Conservation (phyloP, 2,329 filamentous ascomycete species). For the Chlorencoelia australis region DNA sequence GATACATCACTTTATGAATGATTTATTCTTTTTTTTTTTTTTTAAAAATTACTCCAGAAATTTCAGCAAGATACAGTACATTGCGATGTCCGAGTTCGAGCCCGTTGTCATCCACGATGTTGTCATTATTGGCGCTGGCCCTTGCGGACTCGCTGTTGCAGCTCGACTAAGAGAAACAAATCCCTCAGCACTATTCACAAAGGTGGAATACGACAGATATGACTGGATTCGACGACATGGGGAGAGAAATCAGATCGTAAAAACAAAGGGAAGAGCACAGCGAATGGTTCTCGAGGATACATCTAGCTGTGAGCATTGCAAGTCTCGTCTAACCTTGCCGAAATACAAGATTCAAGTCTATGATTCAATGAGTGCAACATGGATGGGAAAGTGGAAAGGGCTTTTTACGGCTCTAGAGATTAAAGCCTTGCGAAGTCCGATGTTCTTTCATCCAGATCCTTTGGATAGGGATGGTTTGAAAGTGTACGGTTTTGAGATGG, state of each 20-base stretch:
- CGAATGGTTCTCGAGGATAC: not conserved
- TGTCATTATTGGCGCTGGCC: constrained; percentile 51
- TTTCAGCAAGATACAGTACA: too few species aligned
- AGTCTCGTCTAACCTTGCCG: constrained; percentile 21
- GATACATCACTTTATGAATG: too few species aligned
- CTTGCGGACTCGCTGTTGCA: constrained; percentile 62
- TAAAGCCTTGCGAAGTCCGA: constrained; percentile 59
- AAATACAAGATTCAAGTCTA: constrained; percentile 46
- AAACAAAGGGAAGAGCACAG: not conserved
- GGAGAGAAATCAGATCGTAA: not conserved
- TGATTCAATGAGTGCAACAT: constrained; percentile 50
- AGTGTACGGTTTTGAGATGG: constrained; percentile 52
- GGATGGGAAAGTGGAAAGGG: constrained; percentile 60
- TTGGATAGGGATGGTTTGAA: constrained; percentile 62
- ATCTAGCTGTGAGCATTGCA: too few species aligned
- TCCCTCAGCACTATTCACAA: constrained; percentile 68
- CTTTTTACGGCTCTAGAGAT: constrained; percentile 61
- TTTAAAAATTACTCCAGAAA: too few species aligned
- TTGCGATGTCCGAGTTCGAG: too few species aligned
- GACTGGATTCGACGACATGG: constrained; percentile 41
- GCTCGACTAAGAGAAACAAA: constrained; percentile 59
- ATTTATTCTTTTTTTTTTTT: too few species aligned
- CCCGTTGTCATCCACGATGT: constrained; percentile 41
- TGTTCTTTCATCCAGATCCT: constrained; percentile 74
- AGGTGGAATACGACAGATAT: constrained; percentile 55